These are phyloP conservation scores for Pelagophyceae sp. DNA, from an alignment of 352 stramenopile genomes.

Conservation along the genomic window DNA sequence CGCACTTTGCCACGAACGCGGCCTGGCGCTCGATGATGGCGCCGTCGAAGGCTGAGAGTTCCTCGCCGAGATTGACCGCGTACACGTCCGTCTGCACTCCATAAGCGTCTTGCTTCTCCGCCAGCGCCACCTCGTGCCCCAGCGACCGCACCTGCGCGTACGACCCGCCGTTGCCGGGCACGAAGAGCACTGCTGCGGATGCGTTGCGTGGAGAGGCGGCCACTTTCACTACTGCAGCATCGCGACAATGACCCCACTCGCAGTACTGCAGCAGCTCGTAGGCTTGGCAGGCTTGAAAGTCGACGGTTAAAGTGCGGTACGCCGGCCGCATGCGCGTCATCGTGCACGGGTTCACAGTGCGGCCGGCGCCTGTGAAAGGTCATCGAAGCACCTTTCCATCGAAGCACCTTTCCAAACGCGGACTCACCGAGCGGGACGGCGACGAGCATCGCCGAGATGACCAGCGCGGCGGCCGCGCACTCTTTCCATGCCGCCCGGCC, in stretches of 20 bases:
- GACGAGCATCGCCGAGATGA: background rate
- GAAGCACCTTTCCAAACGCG: background rate
- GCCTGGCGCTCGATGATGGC: background rate
- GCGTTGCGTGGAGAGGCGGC: too few relatives aligned
- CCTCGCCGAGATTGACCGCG: background rate
- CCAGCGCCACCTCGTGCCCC: background rate
- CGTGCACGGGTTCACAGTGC: background rate
- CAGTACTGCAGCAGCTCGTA: background rate
- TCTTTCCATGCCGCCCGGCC: too few relatives aligned
- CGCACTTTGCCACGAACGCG: background rate
- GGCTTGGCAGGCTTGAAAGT: background rate
- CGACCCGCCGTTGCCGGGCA: constrained; percentile 2
- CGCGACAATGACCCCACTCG: background rate
- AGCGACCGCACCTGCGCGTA: background rate
- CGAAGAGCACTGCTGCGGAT: constrained; percentile 4
- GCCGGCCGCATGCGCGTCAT: constrained; percentile 17
- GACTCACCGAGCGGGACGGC: background rate
- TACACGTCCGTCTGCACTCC: background rate
- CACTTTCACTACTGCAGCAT: background rate
- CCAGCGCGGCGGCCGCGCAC: too few relatives aligned
- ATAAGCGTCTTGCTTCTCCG: background rate
- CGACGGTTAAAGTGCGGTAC: background rate
- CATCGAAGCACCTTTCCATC: background rate
- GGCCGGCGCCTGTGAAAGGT: background rate
- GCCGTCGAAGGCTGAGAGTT: constrained; percentile 9